Percentiles rank a stretch among this genome's conserved stretches.
Evolutionary conservation across 306 rosid genomes (phyloP).

Genomic region (Calophaca sinica): DNA sequence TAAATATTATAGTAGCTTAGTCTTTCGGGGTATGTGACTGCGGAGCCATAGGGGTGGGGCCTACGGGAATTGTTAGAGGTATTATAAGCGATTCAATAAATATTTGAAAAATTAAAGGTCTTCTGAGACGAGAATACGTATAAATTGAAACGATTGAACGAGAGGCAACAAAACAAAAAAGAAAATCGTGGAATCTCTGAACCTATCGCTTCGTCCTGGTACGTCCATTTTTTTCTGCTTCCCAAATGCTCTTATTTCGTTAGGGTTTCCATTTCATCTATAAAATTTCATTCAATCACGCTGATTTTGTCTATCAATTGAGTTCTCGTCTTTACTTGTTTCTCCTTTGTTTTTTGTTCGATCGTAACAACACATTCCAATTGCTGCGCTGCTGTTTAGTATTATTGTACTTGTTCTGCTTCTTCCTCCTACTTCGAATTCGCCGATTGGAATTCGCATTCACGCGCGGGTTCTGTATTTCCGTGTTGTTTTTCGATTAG

Average conservation of each 20-base stretch:
- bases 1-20: too few species aligned
- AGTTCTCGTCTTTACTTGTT: constrained; percentile 6
- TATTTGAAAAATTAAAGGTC: not conserved
- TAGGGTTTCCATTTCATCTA: constrained; percentile 51
- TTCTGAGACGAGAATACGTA: not conserved
- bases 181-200: constrained; percentile 42
- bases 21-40: not conserved
- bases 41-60: not conserved
- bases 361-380: constrained; percentile 1
- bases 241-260: constrained; percentile 19
- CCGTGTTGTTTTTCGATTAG: constrained; percentile 23
- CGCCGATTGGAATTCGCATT: constrained; percentile 21
- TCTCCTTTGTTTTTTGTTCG: not conserved
- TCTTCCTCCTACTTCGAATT: not conserved
- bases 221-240: constrained; percentile 19
- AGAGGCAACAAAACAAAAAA: not conserved
- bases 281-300: not conserved
- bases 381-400: not conserved
- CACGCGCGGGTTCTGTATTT: not conserved
- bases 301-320: not conserved
- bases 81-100: not conserved
- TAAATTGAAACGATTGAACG: not conserved
- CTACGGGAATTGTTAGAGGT: not conserved
- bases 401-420: not conserved
- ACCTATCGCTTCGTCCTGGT: constrained; percentile 47